These are phyloP conservation scores for Hypsizygus marmoreus DNA, from an alignment of 768 basidiomycete genomes.

Conservation along the genomic window DNA sequence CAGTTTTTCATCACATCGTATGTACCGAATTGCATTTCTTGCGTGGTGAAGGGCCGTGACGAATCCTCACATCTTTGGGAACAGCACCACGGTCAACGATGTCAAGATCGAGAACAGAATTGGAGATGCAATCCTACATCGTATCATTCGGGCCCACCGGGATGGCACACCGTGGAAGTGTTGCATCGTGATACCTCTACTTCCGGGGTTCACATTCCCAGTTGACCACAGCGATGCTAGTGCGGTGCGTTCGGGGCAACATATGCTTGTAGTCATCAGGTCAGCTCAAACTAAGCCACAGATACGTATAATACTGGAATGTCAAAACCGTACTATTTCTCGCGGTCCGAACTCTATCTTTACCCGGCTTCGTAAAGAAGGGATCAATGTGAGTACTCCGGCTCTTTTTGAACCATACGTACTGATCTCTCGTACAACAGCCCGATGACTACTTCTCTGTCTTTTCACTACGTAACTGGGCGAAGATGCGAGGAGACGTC, in stretches of 20 bases:
- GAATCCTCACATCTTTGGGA: slow-evolving; percentile 13
- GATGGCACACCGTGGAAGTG: slow-evolving; percentile 88
- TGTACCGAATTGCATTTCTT: slow-evolving; percentile 25
- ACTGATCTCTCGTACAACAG: slow-evolving; percentile 39
- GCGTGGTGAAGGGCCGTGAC: not conserved
- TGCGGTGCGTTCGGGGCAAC: slow-evolving; percentile 59
- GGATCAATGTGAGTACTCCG: slow-evolving; percentile 71
- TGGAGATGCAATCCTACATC: slow-evolving; percentile 89
- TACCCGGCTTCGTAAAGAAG: slow-evolving; percentile 77
- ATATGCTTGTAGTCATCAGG: not conserved
- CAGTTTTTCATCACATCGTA: slow-evolving; percentile 92
- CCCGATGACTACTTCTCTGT: slow-evolving; percentile 91
- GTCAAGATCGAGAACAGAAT: slow-evolving; percentile 90
- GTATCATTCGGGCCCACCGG: slow-evolving; percentile 85
- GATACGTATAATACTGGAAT: slow-evolving; percentile 94
- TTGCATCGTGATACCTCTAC: slow-evolving; percentile 86
- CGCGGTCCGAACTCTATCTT: slow-evolving; percentile 94
- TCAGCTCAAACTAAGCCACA: slow-evolving; percentile 26
- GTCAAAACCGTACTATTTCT: slow-evolving; percentile 87
- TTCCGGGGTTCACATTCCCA: slow-evolving; percentile 93
- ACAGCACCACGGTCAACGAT: slow-evolving; percentile 81
- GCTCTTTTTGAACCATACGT: slow-evolving; percentile 1
- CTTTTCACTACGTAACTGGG: slow-evolving; percentile 94
- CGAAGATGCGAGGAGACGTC: slow-evolving; percentile 78
- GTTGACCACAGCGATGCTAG: slow-evolving; percentile 93